These are phyloP conservation scores for Apiotrichum mycotoxinovorans DNA, from an alignment of 1,284 basidiomycete species.

Conservation along the genomic window DNA sequence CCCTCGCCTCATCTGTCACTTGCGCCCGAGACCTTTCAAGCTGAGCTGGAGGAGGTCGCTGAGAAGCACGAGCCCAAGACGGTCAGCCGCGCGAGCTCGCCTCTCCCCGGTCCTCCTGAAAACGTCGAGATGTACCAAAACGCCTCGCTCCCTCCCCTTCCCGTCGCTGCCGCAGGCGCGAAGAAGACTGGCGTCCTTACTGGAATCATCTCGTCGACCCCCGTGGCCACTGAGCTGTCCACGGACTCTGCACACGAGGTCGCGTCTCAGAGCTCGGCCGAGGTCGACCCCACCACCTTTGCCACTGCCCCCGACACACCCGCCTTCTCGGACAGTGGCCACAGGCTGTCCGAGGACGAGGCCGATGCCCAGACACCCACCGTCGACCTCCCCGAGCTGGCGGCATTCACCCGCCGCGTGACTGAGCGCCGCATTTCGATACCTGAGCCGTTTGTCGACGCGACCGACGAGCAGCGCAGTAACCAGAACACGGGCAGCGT, in stretches of 20 bases:
- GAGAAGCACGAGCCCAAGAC: neutral
- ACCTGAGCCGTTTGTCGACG: neutral
- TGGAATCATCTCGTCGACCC: neutral
- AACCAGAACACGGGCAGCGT: neutral
- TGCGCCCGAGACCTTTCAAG: neutral
- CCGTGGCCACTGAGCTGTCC: neutral
- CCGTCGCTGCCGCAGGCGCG: neutral
- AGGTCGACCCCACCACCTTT: neutral
- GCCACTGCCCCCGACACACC: slow-evolving; percentile 3
- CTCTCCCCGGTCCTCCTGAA: slow-evolving; percentile 2
- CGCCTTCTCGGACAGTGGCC: neutral
- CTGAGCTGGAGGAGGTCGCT: neutral
- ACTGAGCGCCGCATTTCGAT: neutral
- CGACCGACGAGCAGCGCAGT: neutral
- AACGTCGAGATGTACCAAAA: slow-evolving; percentile 10
- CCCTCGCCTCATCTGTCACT: slow-evolving; percentile 5
- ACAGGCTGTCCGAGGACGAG: neutral
- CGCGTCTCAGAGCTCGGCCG: neutral
- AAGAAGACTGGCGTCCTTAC: neutral
- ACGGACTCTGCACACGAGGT: neutral
- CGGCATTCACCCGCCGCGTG: neutral
- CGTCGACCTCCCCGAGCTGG: slow-evolving; percentile 1
- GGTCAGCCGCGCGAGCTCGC: neutral
- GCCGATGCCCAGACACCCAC: neutral
- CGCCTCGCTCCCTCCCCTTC: slow-evolving; percentile 12